Evolutionary conservation across 805 yeast species (phyloP).

Genomic region (Metschnikowia matae): DNA sequence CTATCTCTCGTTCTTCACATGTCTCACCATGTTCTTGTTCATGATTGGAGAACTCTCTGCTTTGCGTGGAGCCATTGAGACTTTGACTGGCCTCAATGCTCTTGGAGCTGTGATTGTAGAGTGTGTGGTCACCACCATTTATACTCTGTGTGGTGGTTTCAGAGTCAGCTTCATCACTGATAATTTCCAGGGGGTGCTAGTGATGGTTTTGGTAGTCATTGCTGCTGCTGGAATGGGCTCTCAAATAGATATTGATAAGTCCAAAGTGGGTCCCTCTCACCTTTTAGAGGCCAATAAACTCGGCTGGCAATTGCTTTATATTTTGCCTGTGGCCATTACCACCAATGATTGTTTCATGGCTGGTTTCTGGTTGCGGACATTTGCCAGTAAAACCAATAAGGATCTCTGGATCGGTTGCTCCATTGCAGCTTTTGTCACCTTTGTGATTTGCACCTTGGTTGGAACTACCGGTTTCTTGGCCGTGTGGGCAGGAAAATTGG

Average conservation of each 20-base stretch:
- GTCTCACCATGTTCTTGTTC: conserved; percentile 78
- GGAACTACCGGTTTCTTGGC: conserved; percentile 86
- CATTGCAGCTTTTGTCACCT: conserved; percentile 65
- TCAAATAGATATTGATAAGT: conserved; percentile 59
- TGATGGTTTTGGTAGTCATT: conserved; percentile 60
- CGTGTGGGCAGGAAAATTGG: conserved; percentile 79
- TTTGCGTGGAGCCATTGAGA: conserved; percentile 67
- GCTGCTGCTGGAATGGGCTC: conserved; percentile 78
- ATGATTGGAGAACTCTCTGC: conserved; percentile 88
- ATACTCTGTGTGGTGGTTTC: conserved; percentile 88
- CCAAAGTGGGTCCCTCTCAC: conserved; percentile 61
- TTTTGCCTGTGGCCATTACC: conserved; percentile 78
- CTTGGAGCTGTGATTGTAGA: conserved; percentile 80
- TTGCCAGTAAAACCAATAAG: conserved; percentile 75
- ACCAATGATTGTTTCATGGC: conserved; percentile 88
- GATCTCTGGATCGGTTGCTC: conserved; percentile 74
- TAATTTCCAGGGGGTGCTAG: conserved; percentile 75
- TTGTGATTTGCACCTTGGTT: conserved; percentile 60
- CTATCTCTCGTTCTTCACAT: conserved; percentile 75
- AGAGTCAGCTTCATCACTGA: conserved; percentile 85
- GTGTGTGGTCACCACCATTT: conserved; percentile 80
- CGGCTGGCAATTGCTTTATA: conserved; percentile 88
- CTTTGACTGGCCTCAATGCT: conserved; percentile 75
- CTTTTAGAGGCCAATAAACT: conserved; percentile 61
- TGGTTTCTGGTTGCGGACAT: conserved; percentile 93